Conservation (phyloP, 495 filamentous ascomycete genomes). For the Hamigera avellanea region DNA sequence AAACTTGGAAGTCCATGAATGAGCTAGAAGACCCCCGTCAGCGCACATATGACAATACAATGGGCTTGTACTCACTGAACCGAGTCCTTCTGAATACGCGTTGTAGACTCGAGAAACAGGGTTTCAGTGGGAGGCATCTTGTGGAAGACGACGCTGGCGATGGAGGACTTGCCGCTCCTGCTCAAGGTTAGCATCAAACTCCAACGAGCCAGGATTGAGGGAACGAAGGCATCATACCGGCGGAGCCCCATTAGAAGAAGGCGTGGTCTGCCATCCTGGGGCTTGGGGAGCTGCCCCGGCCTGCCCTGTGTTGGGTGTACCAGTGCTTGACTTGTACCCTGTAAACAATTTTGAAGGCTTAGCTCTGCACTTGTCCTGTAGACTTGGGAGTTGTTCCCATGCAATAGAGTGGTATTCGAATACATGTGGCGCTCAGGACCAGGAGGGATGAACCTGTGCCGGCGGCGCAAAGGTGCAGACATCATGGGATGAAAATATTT, state of each 20-base stretch:
- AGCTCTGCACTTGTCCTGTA: conserved; percentile 22
- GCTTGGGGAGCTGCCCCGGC: conserved; percentile 18
- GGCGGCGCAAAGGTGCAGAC: neutral
- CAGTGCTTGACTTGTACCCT: conserved; percentile 20
- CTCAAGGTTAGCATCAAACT: conserved; percentile 1
- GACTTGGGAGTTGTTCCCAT: conserved; percentile 5
- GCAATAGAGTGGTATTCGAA: conserved; percentile 7
- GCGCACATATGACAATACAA: neutral
- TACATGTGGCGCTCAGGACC: conserved; percentile 8
- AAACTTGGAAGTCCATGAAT: conserved; percentile 98
- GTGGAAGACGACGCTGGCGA: conserved; percentile 94
- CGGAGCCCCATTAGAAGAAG: conserved; percentile 91
- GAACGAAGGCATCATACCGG: conserved; percentile 44
- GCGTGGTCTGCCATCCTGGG: conserved; percentile 58
- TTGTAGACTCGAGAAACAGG: conserved; percentile 87
- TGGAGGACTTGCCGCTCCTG: conserved; percentile 96
- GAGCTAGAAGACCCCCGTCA: conserved; percentile 42
- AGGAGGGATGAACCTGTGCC: conserved; percentile 3
- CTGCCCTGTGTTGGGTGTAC: conserved; percentile 14
- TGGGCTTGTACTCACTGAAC: conserved; percentile 55
- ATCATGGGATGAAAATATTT: conserved; percentile 1
- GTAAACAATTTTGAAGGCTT: conserved; percentile 24
- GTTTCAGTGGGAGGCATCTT: conserved; percentile 94
- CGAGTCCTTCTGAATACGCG: conserved; percentile 80
- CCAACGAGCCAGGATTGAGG: neutral